Percentiles rank a stretch among this genome's conserved stretches.
phyloP scores from a whole-genome alignment of 1,284 basidiomycete genomes.

The Ustilago loliicola region DNA sequence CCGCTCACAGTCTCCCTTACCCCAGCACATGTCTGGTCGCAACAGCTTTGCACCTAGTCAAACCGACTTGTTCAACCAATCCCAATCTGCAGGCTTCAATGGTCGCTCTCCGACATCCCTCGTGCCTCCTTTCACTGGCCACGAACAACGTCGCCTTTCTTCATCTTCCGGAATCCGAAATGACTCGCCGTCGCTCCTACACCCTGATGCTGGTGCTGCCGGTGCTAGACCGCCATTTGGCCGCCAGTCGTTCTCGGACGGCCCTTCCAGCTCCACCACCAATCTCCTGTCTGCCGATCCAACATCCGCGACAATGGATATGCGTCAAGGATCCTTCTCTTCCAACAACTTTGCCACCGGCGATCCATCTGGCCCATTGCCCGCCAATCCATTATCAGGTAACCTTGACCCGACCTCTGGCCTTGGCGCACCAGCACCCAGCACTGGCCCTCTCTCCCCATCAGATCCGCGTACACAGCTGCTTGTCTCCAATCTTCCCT shows the following conservation, averaged over 20 bases:
- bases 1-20: conserved; percentile 21
- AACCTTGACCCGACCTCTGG: neutral
- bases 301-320: conserved; percentile 16
- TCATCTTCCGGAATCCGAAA: conserved; percentile 14
- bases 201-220: conserved; percentile 6
- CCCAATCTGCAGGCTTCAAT: conserved; percentile 2
- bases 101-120: conserved; percentile 20
- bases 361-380: conserved; percentile 9
- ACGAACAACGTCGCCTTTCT: conserved; percentile 35
- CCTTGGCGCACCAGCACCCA: conserved; percentile 26
- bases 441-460: conserved; percentile 57
- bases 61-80: conserved; percentile 12
- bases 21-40: conserved; percentile 3
- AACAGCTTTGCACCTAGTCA: conserved; percentile 14
- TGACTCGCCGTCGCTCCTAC: conserved; percentile 12
- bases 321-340: conserved; percentile 34
- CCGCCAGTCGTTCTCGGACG: conserved; percentile 56
- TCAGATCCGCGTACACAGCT: conserved; percentile 85
- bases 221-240: conserved; percentile 39
- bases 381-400: neutral
- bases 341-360: conserved; percentile 5
- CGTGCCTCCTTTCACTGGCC: conserved; percentile 2
- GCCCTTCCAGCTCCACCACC: conserved; percentile 21
- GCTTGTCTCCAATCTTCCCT: conserved; percentile 69
- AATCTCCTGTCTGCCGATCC: conserved; percentile 20